Conservation (phyloP, 768 basidiomycete species). For the Serendipita sp. region DNA sequence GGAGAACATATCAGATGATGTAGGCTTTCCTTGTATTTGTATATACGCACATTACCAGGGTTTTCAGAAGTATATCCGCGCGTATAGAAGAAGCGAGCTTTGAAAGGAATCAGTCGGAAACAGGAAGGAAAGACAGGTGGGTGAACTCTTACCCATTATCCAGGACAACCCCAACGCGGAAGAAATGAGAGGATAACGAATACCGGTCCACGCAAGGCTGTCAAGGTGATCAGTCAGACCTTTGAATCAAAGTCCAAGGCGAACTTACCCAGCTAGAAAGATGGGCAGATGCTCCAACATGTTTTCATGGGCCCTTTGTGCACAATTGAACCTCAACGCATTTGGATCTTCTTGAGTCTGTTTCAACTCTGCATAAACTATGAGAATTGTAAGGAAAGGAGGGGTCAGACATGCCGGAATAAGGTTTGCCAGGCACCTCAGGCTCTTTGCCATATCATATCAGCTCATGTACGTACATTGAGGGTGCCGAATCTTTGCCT, state of each 20-base stretch:
- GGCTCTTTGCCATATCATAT: not conserved
- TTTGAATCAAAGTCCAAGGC: not conserved
- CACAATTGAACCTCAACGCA: conserved; percentile 8
- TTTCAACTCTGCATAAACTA: not conserved
- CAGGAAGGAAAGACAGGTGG: not conserved
- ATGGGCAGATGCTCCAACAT: conserved; percentile 7
- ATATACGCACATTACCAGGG: not conserved
- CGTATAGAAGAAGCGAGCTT: not conserved
- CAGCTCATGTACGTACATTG: not conserved
- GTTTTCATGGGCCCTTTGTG: conserved; percentile 10
- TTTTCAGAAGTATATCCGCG: not conserved
- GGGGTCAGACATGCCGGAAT: not conserved
- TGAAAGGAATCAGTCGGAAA: not conserved
- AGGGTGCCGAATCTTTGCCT: not conserved
- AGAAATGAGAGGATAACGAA: not conserved
- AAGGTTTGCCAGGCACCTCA: too few species aligned
- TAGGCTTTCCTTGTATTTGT: not conserved
- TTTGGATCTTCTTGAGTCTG: not conserved
- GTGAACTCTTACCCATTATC: not conserved
- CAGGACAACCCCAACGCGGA: not conserved
- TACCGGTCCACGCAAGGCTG: not conserved
- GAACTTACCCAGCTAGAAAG: not conserved
- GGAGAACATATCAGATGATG: not conserved
- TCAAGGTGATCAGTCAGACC: not conserved
- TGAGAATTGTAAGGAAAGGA: not conserved